Evolutionary conservation across 1,284 basidiomycete genomes (phyloP), one percentile per base, ranked within the genome.

Genomic region (Porodaedalea pini): DNA sequence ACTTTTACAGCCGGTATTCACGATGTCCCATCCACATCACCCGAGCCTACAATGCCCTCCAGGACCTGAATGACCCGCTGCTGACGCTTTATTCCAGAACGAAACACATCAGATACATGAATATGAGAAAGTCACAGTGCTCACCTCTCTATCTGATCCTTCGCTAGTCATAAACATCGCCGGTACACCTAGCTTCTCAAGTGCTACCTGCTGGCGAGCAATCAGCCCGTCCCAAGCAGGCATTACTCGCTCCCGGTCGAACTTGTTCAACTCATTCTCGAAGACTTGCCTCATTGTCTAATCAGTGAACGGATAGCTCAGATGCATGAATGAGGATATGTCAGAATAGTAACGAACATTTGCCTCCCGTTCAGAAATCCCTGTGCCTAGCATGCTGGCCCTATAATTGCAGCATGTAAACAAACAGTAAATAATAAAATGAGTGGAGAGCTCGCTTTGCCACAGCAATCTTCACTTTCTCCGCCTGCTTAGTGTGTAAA

Each of bases 191-290:
- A 85, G 71, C 29, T 75, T 67, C 64, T 82, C 81, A 40, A 92
- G 73, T 25, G 78, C 70, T 0, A 71, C 66, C 70, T 92, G 89
- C 68, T 92, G 89, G 63, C 80, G 81, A 50, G 78, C 70, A 32
- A 85, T 69, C n/a, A 92, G 75, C 21, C 78, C 79, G 64, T 88
- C 88, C 88, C 89, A 91, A 8, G 86, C 85, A 6, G 80, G 74
- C 5, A 90, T 67, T 8, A 77, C 83, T 43, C 84, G 77, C 55
- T 88, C 81, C 13, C 64, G 64, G 64, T 91, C 87, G 65, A 90
- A 90, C 62, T 75, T 79, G 31, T 69, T 70, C 40, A 90, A 66
- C 61, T 90, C 87, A 63, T 75, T 79, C 54, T 77, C 79, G 69
- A 83, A 82, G n/a, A 76, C 76, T 49, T 79, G 77, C 51, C 78